Conservation (phyloP, 345 rosid species). For the Euphorbia peplus region DNA sequence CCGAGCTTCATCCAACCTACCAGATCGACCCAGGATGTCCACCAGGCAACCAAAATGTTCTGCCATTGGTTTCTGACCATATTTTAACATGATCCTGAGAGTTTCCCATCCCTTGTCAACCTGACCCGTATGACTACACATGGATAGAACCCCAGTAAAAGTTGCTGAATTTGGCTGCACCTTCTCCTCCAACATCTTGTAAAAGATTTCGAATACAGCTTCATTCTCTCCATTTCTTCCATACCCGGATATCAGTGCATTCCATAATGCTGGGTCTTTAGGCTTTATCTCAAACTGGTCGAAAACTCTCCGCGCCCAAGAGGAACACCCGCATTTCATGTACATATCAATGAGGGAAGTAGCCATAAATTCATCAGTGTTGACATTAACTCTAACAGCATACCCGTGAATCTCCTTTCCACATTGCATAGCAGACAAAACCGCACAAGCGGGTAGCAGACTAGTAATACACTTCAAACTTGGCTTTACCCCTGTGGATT, state of each 20-base stretch:
- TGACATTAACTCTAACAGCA: slow-evolving; percentile 35
- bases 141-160: slow-evolving; percentile 43
- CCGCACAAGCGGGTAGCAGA: slow-evolving; percentile 58
- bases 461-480: slow-evolving; percentile 59
- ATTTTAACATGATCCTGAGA: slow-evolving; percentile 41
- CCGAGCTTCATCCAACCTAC: slow-evolving; percentile 54
- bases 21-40: slow-evolving; percentile 56
- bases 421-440: slow-evolving; percentile 36
- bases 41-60: slow-evolving; percentile 54
- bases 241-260: slow-evolving; percentile 71
- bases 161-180: slow-evolving; percentile 54
- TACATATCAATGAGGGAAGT: slow-evolving; percentile 59
- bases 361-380: slow-evolving; percentile 37
- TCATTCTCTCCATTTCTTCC: slow-evolving; percentile 60
- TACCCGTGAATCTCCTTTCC: slow-evolving; percentile 65
- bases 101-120: slow-evolving; percentile 43
- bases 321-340: slow-evolving; percentile 56
- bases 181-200: slow-evolving; percentile 37
- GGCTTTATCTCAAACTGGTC: slow-evolving; percentile 45
- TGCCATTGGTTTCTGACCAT: slow-evolving; percentile 39
- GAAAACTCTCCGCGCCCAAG: slow-evolving; percentile 41
- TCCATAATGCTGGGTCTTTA: slow-evolving; percentile 65
- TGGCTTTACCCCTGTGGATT: slow-evolving; percentile 32
- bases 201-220: slow-evolving; percentile 46
- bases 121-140: slow-evolving; percentile 54